Evolutionary conservation across 2,329 filamentous ascomycete species (phyloP), one percentile per base, ranked within the genome.

Genomic region (Sphaerostilbella broomeana): DNA sequence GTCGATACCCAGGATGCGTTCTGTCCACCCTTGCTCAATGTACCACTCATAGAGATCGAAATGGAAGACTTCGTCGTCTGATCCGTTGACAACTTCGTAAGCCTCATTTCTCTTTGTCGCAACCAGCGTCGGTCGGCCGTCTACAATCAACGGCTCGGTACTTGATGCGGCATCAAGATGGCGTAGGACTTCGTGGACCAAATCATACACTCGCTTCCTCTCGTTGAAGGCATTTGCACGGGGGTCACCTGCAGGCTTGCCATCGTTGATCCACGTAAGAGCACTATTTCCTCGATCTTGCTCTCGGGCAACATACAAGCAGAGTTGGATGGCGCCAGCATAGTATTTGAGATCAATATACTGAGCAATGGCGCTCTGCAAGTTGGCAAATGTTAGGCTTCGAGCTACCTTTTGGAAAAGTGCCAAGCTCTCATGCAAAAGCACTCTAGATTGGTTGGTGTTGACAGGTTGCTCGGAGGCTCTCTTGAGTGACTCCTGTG

Each of bases 11-110:
- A 98, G 75, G 19, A 98, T 75, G 11, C 88, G 82, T 47, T 95
- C 87, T 8, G 79, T 84, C 79, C 86, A 89, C 13, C 84, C 83
- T 58, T 89, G 81, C 38, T 75, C 65, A 49, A 97, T 80, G 61
- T 98, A 98, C 90, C 92, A 98, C 54, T 95, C 89, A 58, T 95
- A 98, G n/a, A 98, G 72, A 53, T 86, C 87, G 45, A 86, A 94
- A 59, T 97, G 84, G 67, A 98, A 98, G 4, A 95, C 85, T 55
- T 95, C 86, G 50, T 98, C 92, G 11, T 82, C 76, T 0, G 90
- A 94, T 43, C 75, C 77, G 56, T 94, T 86, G 51, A 98, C 88
- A 3, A 95, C 85, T 30, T 81, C 77, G 62, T 97, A 95, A 0
- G 92, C 90, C 64, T 98, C 90, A 35, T 79, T 77, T 48, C 85